Evolutionary conservation across 2,329 filamentous ascomycete genomes (phyloP).

Genomic region (Aspergillus eucalypticola): DNA sequence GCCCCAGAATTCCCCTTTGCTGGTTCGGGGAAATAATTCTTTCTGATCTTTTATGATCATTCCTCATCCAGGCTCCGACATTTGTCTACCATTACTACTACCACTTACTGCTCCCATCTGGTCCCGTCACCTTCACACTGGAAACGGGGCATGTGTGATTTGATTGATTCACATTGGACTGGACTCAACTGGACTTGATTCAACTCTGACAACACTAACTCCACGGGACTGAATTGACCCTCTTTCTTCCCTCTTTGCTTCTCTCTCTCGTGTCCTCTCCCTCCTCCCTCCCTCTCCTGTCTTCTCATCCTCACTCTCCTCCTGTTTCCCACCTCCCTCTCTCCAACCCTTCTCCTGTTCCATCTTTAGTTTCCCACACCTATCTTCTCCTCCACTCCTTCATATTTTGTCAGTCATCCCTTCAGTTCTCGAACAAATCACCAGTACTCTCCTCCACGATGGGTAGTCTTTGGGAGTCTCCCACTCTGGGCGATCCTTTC

Average conservation of each 20-base stretch:
- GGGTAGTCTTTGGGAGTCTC: slow-evolving; percentile 26
- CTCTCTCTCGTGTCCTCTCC: neutral
- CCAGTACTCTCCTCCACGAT: slow-evolving; percentile 17
- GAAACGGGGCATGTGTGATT: too few relatives aligned
- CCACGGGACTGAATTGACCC: too few relatives aligned
- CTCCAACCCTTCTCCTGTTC: neutral
- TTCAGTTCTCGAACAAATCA: neutral
- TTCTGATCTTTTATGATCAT: neutral
- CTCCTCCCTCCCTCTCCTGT: neutral
- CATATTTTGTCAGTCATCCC: neutral
- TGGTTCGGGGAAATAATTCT: slow-evolving; percentile 1
- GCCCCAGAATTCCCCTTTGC: slow-evolving; percentile 9
- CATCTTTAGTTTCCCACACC: neutral
- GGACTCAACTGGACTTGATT: too few relatives aligned
- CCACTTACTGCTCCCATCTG: too few relatives aligned
- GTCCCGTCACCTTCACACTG: neutral
- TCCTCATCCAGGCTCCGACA: too few relatives aligned
- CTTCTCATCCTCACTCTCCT: neutral
- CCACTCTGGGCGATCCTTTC: slow-evolving; percentile 12
- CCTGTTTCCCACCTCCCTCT: neutral
- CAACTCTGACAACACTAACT: too few relatives aligned
- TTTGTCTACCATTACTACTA: too few relatives aligned
- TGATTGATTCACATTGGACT: too few relatives aligned
- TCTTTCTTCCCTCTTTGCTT: neutral
- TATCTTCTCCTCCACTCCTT: neutral